Conservation (phyloP, 176 grass and related monocot genomes). For the Phyllostachys edulis region DNA sequence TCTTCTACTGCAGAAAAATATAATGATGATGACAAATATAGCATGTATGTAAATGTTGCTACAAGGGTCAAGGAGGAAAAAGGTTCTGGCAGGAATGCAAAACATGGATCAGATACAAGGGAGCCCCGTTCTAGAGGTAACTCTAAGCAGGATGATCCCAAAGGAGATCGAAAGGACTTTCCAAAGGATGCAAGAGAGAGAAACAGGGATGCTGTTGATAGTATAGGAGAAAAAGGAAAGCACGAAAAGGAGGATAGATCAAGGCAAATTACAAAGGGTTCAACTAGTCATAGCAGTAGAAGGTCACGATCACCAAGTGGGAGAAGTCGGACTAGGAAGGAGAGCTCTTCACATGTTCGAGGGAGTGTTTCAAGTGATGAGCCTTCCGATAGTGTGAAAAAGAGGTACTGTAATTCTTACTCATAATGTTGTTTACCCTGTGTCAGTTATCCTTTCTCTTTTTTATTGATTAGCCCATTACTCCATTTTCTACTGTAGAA, state of each 20-base stretch:
- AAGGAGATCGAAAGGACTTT: conserved; percentile 43
- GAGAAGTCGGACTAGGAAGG: conserved; percentile 48
- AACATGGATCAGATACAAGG: conserved; percentile 32
- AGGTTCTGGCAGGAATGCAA: conserved; percentile 28
- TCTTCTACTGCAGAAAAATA: conserved; percentile 39
- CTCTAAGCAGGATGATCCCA: conserved; percentile 45
- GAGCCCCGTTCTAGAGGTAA: conserved; percentile 25
- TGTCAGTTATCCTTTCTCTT: conserved; percentile 19
- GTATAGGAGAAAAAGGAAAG: conserved; percentile 47
- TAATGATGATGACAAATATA: conserved; percentile 42
- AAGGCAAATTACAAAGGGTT: conserved; percentile 43
- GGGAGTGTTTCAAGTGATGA: conserved; percentile 61
- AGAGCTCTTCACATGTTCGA: conserved; percentile 55
- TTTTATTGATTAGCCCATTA: conserved; percentile 17
- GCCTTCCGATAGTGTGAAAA: conserved; percentile 59
- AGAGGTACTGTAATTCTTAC: conserved; percentile 35
- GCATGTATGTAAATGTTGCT: conserved; percentile 42
- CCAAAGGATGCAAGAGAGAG: conserved; percentile 52
- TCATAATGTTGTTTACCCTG: background rate
- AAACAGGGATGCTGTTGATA: conserved; percentile 54
- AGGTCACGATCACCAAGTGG: conserved; percentile 51
- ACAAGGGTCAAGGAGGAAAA: conserved; percentile 54
- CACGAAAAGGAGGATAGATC: conserved; percentile 46
- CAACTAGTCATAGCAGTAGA: conserved; percentile 47
- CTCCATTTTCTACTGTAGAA: conserved; percentile 51